phyloP scores from a whole-genome alignment of 2,329 filamentous ascomycete genomes.

The Fusarium siculi region DNA sequence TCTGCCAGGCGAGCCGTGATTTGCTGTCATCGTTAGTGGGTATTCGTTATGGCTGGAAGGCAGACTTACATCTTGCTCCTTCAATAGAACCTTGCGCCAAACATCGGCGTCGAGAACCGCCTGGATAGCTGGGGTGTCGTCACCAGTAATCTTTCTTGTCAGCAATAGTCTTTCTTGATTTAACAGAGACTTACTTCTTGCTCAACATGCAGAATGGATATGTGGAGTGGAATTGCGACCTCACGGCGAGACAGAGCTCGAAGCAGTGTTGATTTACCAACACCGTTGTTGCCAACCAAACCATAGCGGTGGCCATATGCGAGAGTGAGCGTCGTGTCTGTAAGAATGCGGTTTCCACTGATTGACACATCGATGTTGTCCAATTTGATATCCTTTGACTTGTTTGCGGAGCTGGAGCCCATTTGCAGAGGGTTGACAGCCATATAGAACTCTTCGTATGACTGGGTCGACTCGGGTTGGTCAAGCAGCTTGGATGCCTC shows the following conservation, averaged over 20 bases:
- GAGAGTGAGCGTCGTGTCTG: conserved; percentile 89
- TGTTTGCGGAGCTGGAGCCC: conserved; percentile 75
- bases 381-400: conserved; percentile 99
- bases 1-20: conserved; percentile 79
- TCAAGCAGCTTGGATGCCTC: conserved; percentile 92
- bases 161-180: background rate
- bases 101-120: conserved; percentile 97
- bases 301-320: conserved; percentile 95
- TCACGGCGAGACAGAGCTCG: conserved; percentile 93
- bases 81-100: conserved; percentile 94
- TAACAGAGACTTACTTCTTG: conserved; percentile 76
- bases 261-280: conserved; percentile 95
- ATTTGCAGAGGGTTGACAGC: conserved; percentile 96
- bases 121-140: conserved; percentile 94
- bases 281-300: conserved; percentile 99
- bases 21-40: conserved; percentile 64
- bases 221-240: conserved; percentile 93
- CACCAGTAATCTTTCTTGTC: conserved; percentile 78
- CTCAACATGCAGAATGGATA: conserved; percentile 98
- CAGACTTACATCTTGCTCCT: conserved; percentile 79
- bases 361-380: conserved; percentile 97
- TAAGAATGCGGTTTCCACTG: conserved; percentile 86
- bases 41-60: background rate
- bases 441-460: conserved; percentile 99
- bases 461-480: conserved; percentile 83